Percentiles rank a stretch among this genome's conserved stretches.
Conservation (phyloP, 768 basidiomycete genomes). For the Pisolithus sp. region DNA sequence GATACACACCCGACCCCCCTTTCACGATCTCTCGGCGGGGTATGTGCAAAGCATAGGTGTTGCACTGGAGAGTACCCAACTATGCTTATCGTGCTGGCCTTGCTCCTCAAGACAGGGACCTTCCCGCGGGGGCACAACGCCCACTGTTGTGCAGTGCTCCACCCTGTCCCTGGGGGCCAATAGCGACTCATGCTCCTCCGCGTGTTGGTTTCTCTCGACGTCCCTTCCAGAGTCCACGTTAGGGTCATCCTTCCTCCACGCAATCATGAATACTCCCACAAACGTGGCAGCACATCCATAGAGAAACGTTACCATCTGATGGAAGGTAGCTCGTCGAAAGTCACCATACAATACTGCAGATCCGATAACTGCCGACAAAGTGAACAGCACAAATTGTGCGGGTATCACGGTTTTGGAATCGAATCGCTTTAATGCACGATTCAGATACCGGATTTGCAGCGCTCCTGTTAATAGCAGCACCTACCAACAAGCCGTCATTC, state of each 20-base stretch:
- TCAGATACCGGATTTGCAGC: constrained; percentile 80
- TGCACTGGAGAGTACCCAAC: constrained; percentile 73
- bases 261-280: constrained; percentile 82
- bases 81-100: constrained; percentile 52
- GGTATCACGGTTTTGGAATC: constrained; percentile 95
- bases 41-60: constrained; percentile 62
- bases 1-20: constrained; percentile 17
- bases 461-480: constrained; percentile 68
- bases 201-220: constrained; percentile 24
- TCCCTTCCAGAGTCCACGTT: constrained; percentile 22
- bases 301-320: constrained; percentile 75
- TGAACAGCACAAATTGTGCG: constrained; percentile 92
- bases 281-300: constrained; percentile 91
- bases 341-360: constrained; percentile 93
- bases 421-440: constrained; percentile 86
- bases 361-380: constrained; percentile 85
- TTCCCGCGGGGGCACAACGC: constrained; percentile 30
- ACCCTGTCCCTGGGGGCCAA: constrained; percentile 11
- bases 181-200: constrained; percentile 17
- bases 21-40: constrained; percentile 50
- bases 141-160: constrained; percentile 12
- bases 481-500: constrained; percentile 28
- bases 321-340: constrained; percentile 76
- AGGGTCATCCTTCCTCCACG: constrained; percentile 45
- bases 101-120: constrained; percentile 43